Percentiles rank a stretch among this genome's conserved stretches.
These are phyloP conservation scores for Escallonia herrerae DNA, from an alignment of 129 eudicot genomes.

Conservation along the genomic window DNA sequence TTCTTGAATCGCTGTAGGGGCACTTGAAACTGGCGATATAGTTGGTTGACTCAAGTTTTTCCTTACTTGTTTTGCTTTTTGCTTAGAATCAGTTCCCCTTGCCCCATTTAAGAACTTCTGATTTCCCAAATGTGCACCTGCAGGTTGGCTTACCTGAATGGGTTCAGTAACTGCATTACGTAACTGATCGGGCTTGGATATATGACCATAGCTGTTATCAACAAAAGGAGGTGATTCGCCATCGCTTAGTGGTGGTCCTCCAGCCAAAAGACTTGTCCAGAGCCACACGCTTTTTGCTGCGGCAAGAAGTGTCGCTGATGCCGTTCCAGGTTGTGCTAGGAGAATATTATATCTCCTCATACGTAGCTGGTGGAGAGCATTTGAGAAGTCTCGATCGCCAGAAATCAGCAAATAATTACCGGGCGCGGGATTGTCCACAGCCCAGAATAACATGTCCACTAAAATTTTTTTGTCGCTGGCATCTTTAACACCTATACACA, in stretches of 20 bases:
- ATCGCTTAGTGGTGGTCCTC: slow-evolving; percentile 64
- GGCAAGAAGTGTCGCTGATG: slow-evolving; percentile 70
- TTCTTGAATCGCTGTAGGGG: slow-evolving; percentile 35
- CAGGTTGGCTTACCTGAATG: slow-evolving; percentile 30
- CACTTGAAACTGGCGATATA: slow-evolving; percentile 35
- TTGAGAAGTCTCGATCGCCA: slow-evolving; percentile 96
- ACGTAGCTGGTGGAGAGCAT: slow-evolving; percentile 89
- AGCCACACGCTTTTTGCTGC: slow-evolving; percentile 97
- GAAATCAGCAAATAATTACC: slow-evolving; percentile 81
- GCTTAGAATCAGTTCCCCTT: slow-evolving; percentile 47
- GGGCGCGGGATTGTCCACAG: slow-evolving; percentile 96
- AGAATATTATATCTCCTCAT: slow-evolving; percentile 96
- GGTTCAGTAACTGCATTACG: slow-evolving; percentile 40
- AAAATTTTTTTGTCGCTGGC: slow-evolving; percentile 95
- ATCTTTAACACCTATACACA: slow-evolving; percentile 70
- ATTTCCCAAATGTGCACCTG: slow-evolving; percentile 35
- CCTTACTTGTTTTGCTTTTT: slow-evolving; percentile 46
- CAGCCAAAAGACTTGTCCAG: slow-evolving; percentile 80
- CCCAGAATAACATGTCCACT: slow-evolving; percentile 99
- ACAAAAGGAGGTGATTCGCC: slow-evolving; percentile 37
- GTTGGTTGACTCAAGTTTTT: slow-evolving; percentile 57
- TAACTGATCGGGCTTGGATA: slow-evolving; percentile 16
- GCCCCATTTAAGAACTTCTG: slow-evolving; percentile 34
- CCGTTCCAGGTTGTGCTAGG: slow-evolving; percentile 84
- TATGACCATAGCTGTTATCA: slow-evolving; percentile 25